Percentiles rank a stretch among this genome's conserved stretches.
Conservation (phyloP, 129 eudicot species). For the Tanacetum coccineum region DNA sequence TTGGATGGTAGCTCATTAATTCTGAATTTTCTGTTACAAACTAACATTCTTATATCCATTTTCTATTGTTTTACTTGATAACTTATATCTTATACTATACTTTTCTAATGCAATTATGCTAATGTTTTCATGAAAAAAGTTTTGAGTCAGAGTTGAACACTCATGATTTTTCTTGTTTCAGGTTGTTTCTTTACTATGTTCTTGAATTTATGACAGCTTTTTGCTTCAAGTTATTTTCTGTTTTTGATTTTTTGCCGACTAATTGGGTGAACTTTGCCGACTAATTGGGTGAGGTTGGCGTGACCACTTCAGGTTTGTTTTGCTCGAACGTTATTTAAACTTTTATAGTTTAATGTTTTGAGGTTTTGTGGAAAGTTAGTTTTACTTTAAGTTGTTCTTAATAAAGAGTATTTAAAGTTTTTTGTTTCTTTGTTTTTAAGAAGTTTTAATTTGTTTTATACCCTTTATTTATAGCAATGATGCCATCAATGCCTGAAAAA, state of each 20-base stretch:
- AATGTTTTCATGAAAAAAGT: neutral
- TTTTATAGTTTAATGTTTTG: too few relatives aligned
- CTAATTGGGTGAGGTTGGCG: too few relatives aligned
- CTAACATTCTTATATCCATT: slow-evolving; percentile 5
- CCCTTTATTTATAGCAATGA: slow-evolving; percentile 13
- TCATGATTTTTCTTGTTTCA: neutral
- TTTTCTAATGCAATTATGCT: neutral
- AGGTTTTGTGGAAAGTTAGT: too few relatives aligned
- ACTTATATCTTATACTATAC: neutral
- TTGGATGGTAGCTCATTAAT: slow-evolving; percentile 33
- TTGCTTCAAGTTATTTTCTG: neutral
- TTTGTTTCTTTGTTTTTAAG: neutral
- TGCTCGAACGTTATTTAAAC: too few relatives aligned
- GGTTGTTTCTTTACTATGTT: neutral
- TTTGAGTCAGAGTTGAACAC: too few relatives aligned
- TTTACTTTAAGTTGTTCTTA: too few relatives aligned
- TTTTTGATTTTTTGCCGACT: too few relatives aligned
- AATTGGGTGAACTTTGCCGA: too few relatives aligned
- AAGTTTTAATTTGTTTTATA: neutral
- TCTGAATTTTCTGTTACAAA: neutral
- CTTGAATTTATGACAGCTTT: neutral
- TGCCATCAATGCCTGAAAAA: slow-evolving; percentile 39
- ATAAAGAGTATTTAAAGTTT: neutral
- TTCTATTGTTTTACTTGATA: neutral
- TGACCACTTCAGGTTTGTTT: too few relatives aligned